These are phyloP conservation scores for Lyophyllum semitale DNA, from an alignment of 768 basidiomycete genomes.

Conservation along the genomic window DNA sequence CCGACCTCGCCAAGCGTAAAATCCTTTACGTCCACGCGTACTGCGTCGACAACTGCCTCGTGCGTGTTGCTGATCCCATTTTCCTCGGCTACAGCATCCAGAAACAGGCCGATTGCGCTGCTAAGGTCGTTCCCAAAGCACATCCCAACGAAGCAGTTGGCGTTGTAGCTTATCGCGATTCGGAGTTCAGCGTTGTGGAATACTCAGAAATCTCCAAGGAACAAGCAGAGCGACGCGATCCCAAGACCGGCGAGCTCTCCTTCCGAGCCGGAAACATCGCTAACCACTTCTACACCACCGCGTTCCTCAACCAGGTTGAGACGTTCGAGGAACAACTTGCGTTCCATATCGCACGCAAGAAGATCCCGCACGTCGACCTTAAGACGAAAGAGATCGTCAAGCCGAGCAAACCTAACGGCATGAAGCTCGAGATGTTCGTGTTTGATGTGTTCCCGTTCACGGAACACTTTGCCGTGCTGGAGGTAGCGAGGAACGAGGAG, in stretches of 20 bases:
- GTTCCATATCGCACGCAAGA: slow-evolving; percentile 98
- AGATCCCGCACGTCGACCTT: slow-evolving; percentile 85
- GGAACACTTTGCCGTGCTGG: slow-evolving; percentile 78
- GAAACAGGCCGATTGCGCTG: slow-evolving; percentile 87
- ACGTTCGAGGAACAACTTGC: slow-evolving; percentile 86
- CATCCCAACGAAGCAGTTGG: slow-evolving; percentile 90
- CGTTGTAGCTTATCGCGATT: slow-evolving; percentile 84
- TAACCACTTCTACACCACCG: slow-evolving; percentile 96
- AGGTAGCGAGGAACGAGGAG: slow-evolving; percentile 86
- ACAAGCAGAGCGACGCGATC: slow-evolving; percentile 77
- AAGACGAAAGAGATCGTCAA: slow-evolving; percentile 69
- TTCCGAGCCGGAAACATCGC: slow-evolving; percentile 98
- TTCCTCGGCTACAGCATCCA: slow-evolving; percentile 94
- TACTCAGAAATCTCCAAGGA: slow-evolving; percentile 94
- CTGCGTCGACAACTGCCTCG: slow-evolving; percentile 98
- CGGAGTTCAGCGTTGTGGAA: slow-evolving; percentile 90
- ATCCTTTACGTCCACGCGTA: slow-evolving; percentile 92
- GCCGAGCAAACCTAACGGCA: slow-evolving; percentile 89
- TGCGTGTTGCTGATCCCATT: slow-evolving; percentile 93
- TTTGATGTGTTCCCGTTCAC: slow-evolving; percentile 99
- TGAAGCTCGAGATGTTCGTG: slow-evolving; percentile 98
- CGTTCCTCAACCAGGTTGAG: slow-evolving; percentile 77
- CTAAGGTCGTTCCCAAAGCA: slow-evolving; percentile 94
- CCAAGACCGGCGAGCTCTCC: slow-evolving; percentile 70
- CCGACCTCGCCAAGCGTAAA: slow-evolving; percentile 75